A percentile compares a stretch with the other conserved stretches of the same genome.
Conservation (phyloP, 2,329 filamentous ascomycete species). For the Stylonectria norvegica region DNA sequence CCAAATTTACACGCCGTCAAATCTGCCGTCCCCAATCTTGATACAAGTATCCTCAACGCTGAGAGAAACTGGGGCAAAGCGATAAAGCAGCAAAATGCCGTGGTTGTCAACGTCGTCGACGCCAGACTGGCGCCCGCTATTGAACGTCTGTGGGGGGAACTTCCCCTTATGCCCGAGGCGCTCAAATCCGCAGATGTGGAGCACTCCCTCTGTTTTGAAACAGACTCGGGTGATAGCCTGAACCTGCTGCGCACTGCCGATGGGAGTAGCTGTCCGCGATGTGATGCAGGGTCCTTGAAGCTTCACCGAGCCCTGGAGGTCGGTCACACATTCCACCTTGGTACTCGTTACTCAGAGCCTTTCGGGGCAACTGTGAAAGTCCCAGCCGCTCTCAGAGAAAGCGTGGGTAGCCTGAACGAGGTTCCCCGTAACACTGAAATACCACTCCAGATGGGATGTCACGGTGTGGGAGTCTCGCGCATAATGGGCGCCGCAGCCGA, state of each 20-base stretch:
- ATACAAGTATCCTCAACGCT: slow-evolving; percentile 65
- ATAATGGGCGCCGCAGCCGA: slow-evolving; percentile 85
- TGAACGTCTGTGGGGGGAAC: slow-evolving; percentile 17
- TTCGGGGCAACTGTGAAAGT: slow-evolving; percentile 61
- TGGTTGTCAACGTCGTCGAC: slow-evolving; percentile 37
- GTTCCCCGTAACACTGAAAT: no score
- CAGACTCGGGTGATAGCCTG: slow-evolving; percentile 39
- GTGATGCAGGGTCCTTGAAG: slow-evolving; percentile 58
- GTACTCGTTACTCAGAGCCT: slow-evolving; percentile 79
- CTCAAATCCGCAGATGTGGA: slow-evolving; percentile 12
- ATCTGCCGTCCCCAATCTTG: slow-evolving; percentile 61
- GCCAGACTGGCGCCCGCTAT: slow-evolving; percentile 27
- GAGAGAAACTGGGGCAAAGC: slow-evolving; percentile 49
- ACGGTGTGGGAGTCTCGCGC: slow-evolving; percentile 89
- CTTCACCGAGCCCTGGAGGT: slow-evolving; percentile 78
- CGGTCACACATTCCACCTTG: slow-evolving; percentile 92
- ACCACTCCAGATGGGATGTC: slow-evolving; percentile 88
- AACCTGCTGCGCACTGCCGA: slow-evolving; percentile 63
- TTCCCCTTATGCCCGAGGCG: slow-evolving; percentile 25
- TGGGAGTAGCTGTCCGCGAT: slow-evolving; percentile 72
- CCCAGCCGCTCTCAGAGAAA: slow-evolving; percentile 17
- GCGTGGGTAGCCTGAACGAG: slow-evolving; percentile 22
- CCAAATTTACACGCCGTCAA: slow-evolving; percentile 62
- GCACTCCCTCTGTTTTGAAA: slow-evolving; percentile 27
- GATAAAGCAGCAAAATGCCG: slow-evolving; percentile 17